Evolutionary conservation across 768 basidiomycete genomes (phyloP), one percentile per base, ranked within the genome.

Genomic region (Macrolepiota dolichaula): DNA sequence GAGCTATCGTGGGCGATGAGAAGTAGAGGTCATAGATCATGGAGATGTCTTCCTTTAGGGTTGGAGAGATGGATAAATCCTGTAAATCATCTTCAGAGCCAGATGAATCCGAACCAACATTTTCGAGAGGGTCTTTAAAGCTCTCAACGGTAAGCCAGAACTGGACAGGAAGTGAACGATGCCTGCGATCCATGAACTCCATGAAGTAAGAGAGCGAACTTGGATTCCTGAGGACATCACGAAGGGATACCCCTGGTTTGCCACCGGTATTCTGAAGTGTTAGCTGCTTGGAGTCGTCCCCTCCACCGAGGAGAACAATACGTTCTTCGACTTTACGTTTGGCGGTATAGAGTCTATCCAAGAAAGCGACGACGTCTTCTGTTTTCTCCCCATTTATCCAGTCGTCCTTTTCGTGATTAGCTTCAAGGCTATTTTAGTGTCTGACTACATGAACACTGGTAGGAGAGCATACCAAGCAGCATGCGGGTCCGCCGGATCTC

Each of bases 121-220:
- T 84, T 72, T 97, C 96, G 27, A 99, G 75, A 0, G 97, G 97
- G 66, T 96, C 94, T 76, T 98, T 98, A 82, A 98, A 96, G 61
- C 93, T 94, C 75, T 99, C 95, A 2, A 98, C 92, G 0, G 94
- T 94, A 1, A 98, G 79, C 96, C 96, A 98, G 74, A 98, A 99
- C 64, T 98, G 96, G 2, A 97, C 93, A 10, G 94, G 85, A 12
- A 92, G 69, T 12, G 95, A 91, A 32, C 90, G 85, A 62, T 86
- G 82, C 7, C 91, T 85, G 13, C 97, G 85, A 66, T 98, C 97
- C 93, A 98, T 96, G 67, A 93, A 97, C 76, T 99, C 97, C 88
- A 98, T 95, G 76, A 96, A 92, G 71, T 97, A 96, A 1, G 92
- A 94, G 2, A 98, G 81, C 0, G 94, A 94, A 38, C 87, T 89